Percentiles rank a stretch among this genome's conserved stretches.
Evolutionary conservation across 2,329 filamentous ascomycete species (phyloP).

Genomic region (Daldinia sp.): DNA sequence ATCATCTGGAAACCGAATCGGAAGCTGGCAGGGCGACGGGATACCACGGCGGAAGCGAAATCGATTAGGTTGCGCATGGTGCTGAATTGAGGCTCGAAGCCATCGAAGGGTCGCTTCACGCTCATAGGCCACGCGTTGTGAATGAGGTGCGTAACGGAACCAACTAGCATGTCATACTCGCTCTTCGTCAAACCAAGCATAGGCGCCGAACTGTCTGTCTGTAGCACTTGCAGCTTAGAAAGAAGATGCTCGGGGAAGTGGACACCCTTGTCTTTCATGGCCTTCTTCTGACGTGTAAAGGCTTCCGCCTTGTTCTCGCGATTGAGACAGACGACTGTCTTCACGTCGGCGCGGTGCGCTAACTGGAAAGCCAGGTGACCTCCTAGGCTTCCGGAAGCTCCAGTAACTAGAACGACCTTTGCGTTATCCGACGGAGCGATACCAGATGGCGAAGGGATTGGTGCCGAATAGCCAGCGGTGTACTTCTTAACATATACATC

Average conservation of each 20-base stretch:
- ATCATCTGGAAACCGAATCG: conserved; percentile 55
- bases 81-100: conserved; percentile 58
- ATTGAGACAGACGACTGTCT: conserved; percentile 60
- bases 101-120: conserved; percentile 52
- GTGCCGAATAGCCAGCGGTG: conserved; percentile 17
- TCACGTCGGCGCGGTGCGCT: conserved; percentile 48
- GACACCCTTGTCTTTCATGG: conserved; percentile 31
- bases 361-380: conserved; percentile 52
- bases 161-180: conserved; percentile 55
- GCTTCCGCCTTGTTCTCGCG: conserved; percentile 47
- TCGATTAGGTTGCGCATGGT: conserved; percentile 61
- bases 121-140: conserved; percentile 67
- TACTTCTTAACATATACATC: conserved; percentile 33
- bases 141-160: conserved; percentile 60
- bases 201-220: conserved; percentile 55
- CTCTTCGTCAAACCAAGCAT: conserved; percentile 56
- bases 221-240: conserved; percentile 56
- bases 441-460: conserved; percentile 32
- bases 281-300: conserved; percentile 37
- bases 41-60: conserved; percentile 52
- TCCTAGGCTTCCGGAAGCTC: conserved; percentile 56
- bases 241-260: conserved; percentile 13
- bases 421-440: conserved; percentile 48
- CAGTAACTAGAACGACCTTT: conserved; percentile 54
- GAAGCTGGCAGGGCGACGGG: neutral